phyloP scores from a whole-genome alignment of 2,329 filamentous ascomycete genomes.

The Aaosphaeria arxii region DNA sequence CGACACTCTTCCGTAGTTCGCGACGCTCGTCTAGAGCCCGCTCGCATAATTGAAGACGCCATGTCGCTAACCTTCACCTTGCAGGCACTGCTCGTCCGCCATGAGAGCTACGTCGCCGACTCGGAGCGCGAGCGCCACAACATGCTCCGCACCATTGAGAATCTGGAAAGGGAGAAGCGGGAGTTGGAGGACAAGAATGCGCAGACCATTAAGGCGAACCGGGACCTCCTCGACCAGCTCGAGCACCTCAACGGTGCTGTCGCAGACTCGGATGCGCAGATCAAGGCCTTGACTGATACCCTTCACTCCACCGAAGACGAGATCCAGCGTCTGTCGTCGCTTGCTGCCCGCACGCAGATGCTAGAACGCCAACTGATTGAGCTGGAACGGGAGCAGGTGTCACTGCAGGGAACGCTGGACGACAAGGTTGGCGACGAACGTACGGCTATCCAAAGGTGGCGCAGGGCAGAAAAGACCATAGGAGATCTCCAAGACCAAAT shows the following conservation, averaged over 20 bases:
- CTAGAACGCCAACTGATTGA: conserved; percentile 77
- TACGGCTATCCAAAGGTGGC: conserved; percentile 78
- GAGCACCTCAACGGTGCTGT: conserved; percentile 80
- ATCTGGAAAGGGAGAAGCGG: conserved; percentile 69
- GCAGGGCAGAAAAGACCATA: conserved; percentile 76
- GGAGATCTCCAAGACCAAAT: conserved; percentile 80
- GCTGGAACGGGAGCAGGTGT: conserved; percentile 77
- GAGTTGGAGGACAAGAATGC: conserved; percentile 73
- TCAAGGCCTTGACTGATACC: conserved; percentile 72
- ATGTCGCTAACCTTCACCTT: conserved; percentile 65
- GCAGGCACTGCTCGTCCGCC: conserved; percentile 86
- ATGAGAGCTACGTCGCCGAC: conserved; percentile 92
- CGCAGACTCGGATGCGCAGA: conserved; percentile 73
- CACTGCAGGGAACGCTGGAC: conserved; percentile 65
- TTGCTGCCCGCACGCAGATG: conserved; percentile 71
- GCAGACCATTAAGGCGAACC: conserved; percentile 78
- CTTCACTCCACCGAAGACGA: conserved; percentile 76
- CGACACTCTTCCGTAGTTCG: background rate
- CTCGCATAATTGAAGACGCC: conserved; percentile 11
- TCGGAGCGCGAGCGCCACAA: conserved; percentile 79
- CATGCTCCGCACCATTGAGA: conserved; percentile 70
- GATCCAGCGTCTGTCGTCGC: conserved; percentile 68
- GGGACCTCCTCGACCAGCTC: conserved; percentile 74
- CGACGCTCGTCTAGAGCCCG: background rate
- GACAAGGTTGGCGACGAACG: conserved; percentile 71